Percentiles rank a stretch among this genome's conserved stretches.
Conservation (phyloP, 2,329 filamentous ascomycete species). For the Hypocreales sp. region DNA sequence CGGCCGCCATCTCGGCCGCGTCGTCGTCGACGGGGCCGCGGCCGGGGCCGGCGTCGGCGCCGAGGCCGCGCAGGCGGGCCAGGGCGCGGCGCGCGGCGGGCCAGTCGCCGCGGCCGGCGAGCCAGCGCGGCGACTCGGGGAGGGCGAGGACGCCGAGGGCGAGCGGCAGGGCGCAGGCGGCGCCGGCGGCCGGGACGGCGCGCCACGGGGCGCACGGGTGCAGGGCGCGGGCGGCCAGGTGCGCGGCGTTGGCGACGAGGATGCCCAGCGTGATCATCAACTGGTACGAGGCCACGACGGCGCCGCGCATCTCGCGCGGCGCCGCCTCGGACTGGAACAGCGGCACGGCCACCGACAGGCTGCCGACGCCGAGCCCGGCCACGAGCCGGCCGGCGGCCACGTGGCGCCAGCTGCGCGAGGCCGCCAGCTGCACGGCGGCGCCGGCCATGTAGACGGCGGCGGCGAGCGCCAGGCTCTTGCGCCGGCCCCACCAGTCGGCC, state of each 20-base stretch:
- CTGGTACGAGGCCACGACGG: slow-evolving; percentile 55
- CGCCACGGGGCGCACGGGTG: slow-evolving; percentile 38
- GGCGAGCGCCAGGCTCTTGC: slow-evolving; percentile 35
- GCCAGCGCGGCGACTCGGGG: slow-evolving; percentile 42
- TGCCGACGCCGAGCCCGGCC: slow-evolving; percentile 53
- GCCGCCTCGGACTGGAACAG: slow-evolving; percentile 53
- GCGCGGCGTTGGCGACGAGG: slow-evolving; percentile 37
- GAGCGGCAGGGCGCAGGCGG: slow-evolving; percentile 34
- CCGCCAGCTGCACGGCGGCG: slow-evolving; percentile 50
- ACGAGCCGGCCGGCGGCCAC: slow-evolving; percentile 50
- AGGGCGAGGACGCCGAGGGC: slow-evolving; percentile 35
- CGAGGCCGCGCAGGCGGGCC: slow-evolving; percentile 34
- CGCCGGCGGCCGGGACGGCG: slow-evolving; percentile 42
- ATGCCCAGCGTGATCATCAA: slow-evolving; percentile 61
- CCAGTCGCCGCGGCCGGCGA: slow-evolving; percentile 30
- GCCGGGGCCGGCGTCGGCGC: slow-evolving; percentile 25
- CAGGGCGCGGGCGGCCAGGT: slow-evolving; percentile 31
- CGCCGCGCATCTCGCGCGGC: slow-evolving; percentile 46
- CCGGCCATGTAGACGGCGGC: slow-evolving; percentile 45
- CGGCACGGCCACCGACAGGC: slow-evolving; percentile 47
- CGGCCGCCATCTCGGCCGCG: slow-evolving; percentile 32
- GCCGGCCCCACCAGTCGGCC: slow-evolving; percentile 41
- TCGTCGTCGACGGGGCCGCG: slow-evolving; percentile 33
- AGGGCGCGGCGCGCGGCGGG: slow-evolving; percentile 33
- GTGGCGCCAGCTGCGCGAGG: slow-evolving; percentile 44